Percentiles rank a stretch among this genome's conserved stretches.
Conservation (phyloP, 108 stramenopile genomes). For the Nitzschia sp. region DNA sequence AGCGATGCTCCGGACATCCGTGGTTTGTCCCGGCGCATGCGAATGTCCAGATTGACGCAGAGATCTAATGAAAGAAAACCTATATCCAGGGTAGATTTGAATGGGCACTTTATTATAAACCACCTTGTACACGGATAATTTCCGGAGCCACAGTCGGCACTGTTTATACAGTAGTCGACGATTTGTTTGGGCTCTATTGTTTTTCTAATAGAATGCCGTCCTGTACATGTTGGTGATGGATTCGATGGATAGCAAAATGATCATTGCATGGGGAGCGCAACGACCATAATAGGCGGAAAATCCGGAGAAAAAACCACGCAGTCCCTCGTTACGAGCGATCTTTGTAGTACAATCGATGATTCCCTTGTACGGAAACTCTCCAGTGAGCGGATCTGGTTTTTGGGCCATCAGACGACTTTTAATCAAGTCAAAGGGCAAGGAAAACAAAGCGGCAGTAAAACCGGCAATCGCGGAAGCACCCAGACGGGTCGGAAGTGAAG, state of each 20-base stretch:
- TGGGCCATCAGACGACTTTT: constrained; percentile 96
- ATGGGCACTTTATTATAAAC: too few relatives aligned
- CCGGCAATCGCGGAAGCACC: constrained; percentile 80
- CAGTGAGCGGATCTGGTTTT: constrained; percentile 77
- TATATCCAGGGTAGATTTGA: too few relatives aligned
- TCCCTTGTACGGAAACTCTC: constrained; percentile 92
- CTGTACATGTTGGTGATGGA: constrained; percentile 83
- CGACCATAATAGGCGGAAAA: constrained; percentile 97
- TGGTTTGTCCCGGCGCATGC: constrained; percentile 51
- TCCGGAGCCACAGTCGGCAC: too few relatives aligned
- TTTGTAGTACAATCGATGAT: constrained; percentile 85
- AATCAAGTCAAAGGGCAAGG: constrained; percentile 97
- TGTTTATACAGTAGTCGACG: too few relatives aligned
- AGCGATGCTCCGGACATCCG: constrained; percentile 45
- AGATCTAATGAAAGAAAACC: background rate
- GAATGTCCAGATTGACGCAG: background rate
- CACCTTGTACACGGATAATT: too few relatives aligned
- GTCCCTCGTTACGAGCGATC: constrained; percentile 86
- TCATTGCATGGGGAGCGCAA: constrained; percentile 99
- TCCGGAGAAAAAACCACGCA: constrained; percentile 91
- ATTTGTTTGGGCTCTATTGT: too few relatives aligned
- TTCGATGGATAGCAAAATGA: constrained; percentile 95
- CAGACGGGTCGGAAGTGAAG: constrained; percentile 83
- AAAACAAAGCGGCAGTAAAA: constrained; percentile 95
- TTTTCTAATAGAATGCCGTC: constrained; percentile 44